Base-by-base conservation (phyloP, 305 asterid genomes). In the Andrographis paniculata region DNA sequence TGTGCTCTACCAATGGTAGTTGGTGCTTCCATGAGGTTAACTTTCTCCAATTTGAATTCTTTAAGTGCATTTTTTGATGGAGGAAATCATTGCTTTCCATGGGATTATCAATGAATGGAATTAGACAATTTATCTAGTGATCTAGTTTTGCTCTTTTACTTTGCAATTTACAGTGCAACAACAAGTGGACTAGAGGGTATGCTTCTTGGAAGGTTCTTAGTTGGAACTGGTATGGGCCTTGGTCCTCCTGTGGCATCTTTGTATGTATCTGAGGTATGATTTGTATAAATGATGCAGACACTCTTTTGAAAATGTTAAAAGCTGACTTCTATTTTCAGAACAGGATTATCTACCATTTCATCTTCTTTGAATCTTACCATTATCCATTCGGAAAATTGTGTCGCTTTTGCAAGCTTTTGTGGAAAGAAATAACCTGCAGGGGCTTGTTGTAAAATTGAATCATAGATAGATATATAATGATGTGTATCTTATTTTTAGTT, bases 231-330 rank as follows among this genome's bases (percentile, higher is more conserved):
- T 51, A 84, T 88, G 94, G 97, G 97, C 60, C 69, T 88, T 64
- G 94, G 95, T 47, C 97, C 97, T 54, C 87, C 97, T 39, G 94
- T 88, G 56, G 95, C 94, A 17, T 86, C 95, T 42, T 87, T 84
- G 50, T 88, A 88, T 61, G 93, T 88, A 24, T 70, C 97, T 20
- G 97, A 88, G 97, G 97, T 84, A 70, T 52, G 36, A 54, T n/a
- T n/a, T n/a, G n/a, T n/a, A n/a, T n/a, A n/a, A n/a, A 41, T 31
- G 45, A 42, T 22, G 19, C 50, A 24, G 24, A 42, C 27, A 14
- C 42, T 14, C 14, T 49, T 43, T 57, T 23, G 42, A 3, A n/a
- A 13, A 37, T 6, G 38, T 33, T 33, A 7, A 17, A 37, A 2
- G 17, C 42, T 37, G 42, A 17, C 0, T 37, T 37, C 42, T 37